phyloP scores from a whole-genome alignment of 2,329 filamentous ascomycete genomes.

The Zasmidium citrigriseum region DNA sequence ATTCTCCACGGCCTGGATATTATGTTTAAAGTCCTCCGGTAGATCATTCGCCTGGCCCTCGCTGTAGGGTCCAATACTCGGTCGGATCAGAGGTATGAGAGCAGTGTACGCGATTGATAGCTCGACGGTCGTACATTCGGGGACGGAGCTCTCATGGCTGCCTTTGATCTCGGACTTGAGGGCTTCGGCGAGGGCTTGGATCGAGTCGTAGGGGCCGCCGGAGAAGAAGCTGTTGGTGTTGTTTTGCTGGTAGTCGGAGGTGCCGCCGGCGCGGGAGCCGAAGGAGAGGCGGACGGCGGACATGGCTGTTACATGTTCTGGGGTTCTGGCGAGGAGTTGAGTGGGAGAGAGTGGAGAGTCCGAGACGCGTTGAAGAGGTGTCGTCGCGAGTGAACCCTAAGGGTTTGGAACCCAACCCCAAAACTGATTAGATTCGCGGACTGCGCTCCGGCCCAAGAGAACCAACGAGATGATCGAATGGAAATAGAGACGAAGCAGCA shows the following conservation, averaged over 20 bases:
- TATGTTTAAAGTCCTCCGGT: constrained; percentile 31
- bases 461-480: not conserved
- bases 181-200: constrained; percentile 24
- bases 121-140: constrained; percentile 28
- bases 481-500: not conserved
- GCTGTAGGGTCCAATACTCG: constrained; percentile 32
- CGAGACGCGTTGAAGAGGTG: not conserved
- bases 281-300: constrained; percentile 24
- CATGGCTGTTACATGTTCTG: not conserved
- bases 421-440: not conserved
- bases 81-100: constrained; percentile 27
- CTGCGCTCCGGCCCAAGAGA: not conserved
- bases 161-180: constrained; percentile 22
- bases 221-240: constrained; percentile 4
- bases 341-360: not conserved
- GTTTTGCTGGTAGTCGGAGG: constrained; percentile 22
- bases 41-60: constrained; percentile 31
- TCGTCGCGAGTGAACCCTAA: not conserved
- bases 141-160: constrained; percentile 12
- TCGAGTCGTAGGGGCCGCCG: constrained; percentile 23
- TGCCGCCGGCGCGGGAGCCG: constrained; percentile 27
- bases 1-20: not conserved
- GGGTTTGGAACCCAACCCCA: too few species aligned
- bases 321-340: not conserved
- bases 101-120: constrained; percentile 25